Conservation (phyloP, 305 asterid genomes). For the Fraxinus albicans region DNA sequence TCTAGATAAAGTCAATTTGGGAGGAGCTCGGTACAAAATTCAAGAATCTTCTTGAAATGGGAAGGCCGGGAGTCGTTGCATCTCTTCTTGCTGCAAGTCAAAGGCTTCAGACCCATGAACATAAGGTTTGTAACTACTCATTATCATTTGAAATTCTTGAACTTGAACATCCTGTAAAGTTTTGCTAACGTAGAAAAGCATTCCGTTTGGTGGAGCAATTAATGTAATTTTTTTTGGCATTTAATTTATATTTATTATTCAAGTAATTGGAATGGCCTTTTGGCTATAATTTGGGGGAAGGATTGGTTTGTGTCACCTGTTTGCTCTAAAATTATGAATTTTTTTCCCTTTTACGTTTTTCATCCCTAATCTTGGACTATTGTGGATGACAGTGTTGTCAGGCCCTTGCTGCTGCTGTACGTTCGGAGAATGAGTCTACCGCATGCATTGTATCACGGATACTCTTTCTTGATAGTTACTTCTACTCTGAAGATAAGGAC, state of each 20-base stretch:
- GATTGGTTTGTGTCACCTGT: not conserved
- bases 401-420: constrained; percentile 80
- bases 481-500: constrained; percentile 50
- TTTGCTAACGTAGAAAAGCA: constrained; percentile 1
- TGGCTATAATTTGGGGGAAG: not conserved
- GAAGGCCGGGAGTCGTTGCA: constrained; percentile 90
- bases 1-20: constrained; percentile 70
- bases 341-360: constrained; percentile 4
- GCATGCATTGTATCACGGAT: constrained; percentile 63
- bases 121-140: constrained; percentile 45
- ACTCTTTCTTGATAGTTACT: constrained; percentile 73
- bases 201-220: not conserved
- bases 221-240: not conserved
- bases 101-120: constrained; percentile 66
- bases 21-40: constrained; percentile 76
- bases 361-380: constrained; percentile 13
- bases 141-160: constrained; percentile 6
- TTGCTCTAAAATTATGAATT: not conserved
- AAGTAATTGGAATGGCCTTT: not conserved
- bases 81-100: constrained; percentile 82
- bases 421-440: constrained; percentile 53
- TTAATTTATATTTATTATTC: not conserved
- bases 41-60: constrained; percentile 71
- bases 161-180: not conserved
- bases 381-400: constrained; percentile 71